Evolutionary conservation across 208 protist species (phyloP), one percentile per base, ranked within the genome.

Genomic region (Wallacemonas sp.): DNA sequence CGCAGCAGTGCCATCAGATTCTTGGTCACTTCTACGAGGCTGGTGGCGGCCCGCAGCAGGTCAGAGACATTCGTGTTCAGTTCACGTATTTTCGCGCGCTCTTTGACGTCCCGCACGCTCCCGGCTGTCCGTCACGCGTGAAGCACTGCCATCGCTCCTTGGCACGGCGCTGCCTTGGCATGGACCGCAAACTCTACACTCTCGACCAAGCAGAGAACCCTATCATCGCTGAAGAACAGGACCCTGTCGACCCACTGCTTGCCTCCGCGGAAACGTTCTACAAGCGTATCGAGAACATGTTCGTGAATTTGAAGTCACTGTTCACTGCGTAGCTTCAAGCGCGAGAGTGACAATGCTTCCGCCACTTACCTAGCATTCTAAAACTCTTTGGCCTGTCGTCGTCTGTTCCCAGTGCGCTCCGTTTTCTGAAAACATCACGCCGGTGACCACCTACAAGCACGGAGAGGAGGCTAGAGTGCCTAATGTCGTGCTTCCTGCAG

Each of bases 51-150:
- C 55, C 66, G 8, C 81, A 81, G 32, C 76, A 83, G 21, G 88
- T 92, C 17, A 78, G 76, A 13, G 78, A 80, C 15, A 48, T 96
- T 37, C 78, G 91, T 17, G 71, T 62, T 19, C 91, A 96, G 64
- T 91, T 94, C 33, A 92, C 91, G 1, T 96, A 92, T 68, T 93
- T 89, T 78, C 83, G 85, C 39, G 91, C 87, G 0, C 66, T 96
- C 22, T 94, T 96, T 78, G 91, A 94, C 53, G 74, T 92, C n/a
- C 91, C 91, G 8, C 87, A 92, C 59, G 76, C 78, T 0, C 86
- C 84, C 3, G 87, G 85, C 15, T 96, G 85, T 53, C 44, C 78
- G 3, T 46, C 66, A 32, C 64, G 60, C 0, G 73, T 96, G 33
- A 89, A 86, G 73, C 57, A 87, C 41, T 67, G 61, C 21, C 91